Evolutionary conservation across 371 early-diverging fungal species (phyloP), one percentile per base, ranked within the genome.

Genomic region (Capillidium rhysosporum): DNA sequence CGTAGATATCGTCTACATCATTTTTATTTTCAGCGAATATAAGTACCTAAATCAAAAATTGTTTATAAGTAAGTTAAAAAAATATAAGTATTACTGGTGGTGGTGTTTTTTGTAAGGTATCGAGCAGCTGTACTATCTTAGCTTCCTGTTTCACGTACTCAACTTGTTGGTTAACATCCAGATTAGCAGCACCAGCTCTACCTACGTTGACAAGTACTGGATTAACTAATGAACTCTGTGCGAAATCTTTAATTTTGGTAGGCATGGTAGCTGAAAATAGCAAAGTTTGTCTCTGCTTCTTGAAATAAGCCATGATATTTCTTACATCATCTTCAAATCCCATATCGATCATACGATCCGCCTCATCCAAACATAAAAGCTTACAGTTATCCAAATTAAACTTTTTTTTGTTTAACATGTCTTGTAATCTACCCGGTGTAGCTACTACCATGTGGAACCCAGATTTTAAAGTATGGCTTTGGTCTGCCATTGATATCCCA

Each of bases 1-100:
- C 91, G 56, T 92, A 91, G 26, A 99, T 88, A 62, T 94, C 93
- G 60, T 99, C 99, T n/a, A 98, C 99, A 61, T 94, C 97, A 65
- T 89, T 84, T 63, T 98, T 98, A 69, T 90, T 98, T 63, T 98
- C 98, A 26, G 96, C 92, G 72, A 99, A 99, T 21, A 99, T 81
- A 48, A 99, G 71, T 0, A 94, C 77, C 76, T 78, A 58, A 4
- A 34, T 49, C 4, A 25, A 20, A 1, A 12, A 45, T 20, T 25
- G 46, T 47, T 28, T 18, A 16, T n/a, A 10, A 21, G 10, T n/a
- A 47, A 25, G 14, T 43, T 25, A 20, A 29, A 43, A 45, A 25
- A 43, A 23, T 59, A n/a, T n/a, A n/a, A n/a, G n/a, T n/a, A 62
- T 58, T 67, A 77, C 93, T 5, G 94, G 95, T 14, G 95, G 94